phyloP scores from a whole-genome alignment of 164 flowering plant species.

The Vitis labrusca region DNA sequence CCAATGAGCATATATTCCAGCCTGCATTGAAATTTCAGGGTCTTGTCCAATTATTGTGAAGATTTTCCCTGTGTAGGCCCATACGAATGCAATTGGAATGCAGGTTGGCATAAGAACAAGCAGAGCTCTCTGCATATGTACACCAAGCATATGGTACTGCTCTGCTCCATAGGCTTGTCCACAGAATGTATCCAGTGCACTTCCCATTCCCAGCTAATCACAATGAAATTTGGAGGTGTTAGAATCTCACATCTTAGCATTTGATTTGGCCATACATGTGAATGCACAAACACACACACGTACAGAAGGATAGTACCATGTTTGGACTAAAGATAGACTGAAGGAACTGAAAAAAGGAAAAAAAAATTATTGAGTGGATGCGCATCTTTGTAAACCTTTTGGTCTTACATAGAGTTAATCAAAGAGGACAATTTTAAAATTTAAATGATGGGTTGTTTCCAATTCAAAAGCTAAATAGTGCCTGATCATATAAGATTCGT shows the following conservation, averaged over 20 bases:
- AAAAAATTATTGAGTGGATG: no score
- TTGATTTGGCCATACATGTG: no score
- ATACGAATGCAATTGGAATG: conserved; percentile 17
- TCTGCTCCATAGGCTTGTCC: conserved; percentile 29
- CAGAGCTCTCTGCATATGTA: conserved; percentile 25
- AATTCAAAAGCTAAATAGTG: no score
- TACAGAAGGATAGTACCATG: no score
- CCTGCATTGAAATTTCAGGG: conserved; percentile 10
- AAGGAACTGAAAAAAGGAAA: neutral
- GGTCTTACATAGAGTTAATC: no score
- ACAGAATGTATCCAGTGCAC: conserved; percentile 27
- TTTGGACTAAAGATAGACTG: no score
- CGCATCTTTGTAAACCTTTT: no score
- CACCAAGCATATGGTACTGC: conserved; percentile 21
- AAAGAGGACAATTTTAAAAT: no score
- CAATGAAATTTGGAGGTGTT: neutral
- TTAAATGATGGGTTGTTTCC: no score
- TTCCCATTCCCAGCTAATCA: conserved; percentile 22
- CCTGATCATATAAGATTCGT: no score
- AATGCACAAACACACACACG: no score
- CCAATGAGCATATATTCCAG: conserved; percentile 22
- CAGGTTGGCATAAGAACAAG: conserved; percentile 9
- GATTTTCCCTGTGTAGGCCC: conserved; percentile 14
- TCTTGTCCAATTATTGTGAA: conserved; percentile 15
- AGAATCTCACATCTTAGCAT: no score